Base-by-base conservation (phyloP, 768 basidiomycete genomes). In the Auriscalpium vulgare region DNA sequence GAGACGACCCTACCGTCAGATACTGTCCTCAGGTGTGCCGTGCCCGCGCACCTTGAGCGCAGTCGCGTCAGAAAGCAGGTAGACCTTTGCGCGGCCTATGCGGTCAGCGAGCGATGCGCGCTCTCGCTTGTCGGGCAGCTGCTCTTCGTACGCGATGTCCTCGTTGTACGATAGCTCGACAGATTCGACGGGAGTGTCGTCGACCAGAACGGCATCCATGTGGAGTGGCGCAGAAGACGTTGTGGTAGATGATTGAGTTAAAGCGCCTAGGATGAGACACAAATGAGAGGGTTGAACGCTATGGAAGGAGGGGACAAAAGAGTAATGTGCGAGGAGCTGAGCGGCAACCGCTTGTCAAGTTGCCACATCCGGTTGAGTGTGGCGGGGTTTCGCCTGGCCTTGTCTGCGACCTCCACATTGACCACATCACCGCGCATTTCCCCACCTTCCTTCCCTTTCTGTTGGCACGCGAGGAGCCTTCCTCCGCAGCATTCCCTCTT, bases 21-120 rank as follows among this genome's bases (percentile, higher is more conserved):
- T 62, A 59, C 58, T 48, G 72, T 72, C 68, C 67, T 70, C 67
- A 66, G 61, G 67, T 61, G 61, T 61, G 54, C 64, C 67, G 68
- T 69, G 68, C 72, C 71, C 71, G 77, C 85, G 80, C 78, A 91
- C 89, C 86, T 91, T 91, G 69, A 79, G 70, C 58, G 78, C 74
- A n/a, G 78, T 72, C 37, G 85, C 73, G 63, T 91, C 89, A 52
- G 85, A 77, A 59, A 89, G 78, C 34, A 91, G 69, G 71, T 91
- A 92, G n/a, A 91, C 80, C 69, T 87, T 89, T 49, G 78, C 78
- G 50, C 63, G 79, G 48, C 88, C 79, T 46, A 91, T 90, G n/a
- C 89, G 80, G 56, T 80, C 75, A 14, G 81, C 84, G 36, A 89
- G 73, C 8, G 73, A 62, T 9, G 66, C 65, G 8, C 54, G 63